Percentiles rank a stretch among this genome's conserved stretches.
Evolutionary conservation across 2,329 filamentous ascomycete genomes (phyloP).

Genomic region (Fusarium metavorans): DNA sequence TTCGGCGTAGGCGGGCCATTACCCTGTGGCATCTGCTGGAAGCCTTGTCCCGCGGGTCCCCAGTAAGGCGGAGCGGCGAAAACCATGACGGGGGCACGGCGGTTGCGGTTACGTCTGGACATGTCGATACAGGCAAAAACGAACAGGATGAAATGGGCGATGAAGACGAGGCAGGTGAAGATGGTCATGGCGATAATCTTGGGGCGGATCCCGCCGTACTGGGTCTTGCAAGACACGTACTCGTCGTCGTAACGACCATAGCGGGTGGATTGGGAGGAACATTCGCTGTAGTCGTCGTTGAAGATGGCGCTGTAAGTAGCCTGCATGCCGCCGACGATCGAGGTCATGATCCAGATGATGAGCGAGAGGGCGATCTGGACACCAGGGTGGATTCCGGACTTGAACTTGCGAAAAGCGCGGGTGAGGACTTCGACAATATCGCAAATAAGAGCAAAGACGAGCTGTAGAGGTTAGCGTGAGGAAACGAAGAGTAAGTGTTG

Average conservation of each 20-base stretch:
- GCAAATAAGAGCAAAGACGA: slow-evolving; percentile 52
- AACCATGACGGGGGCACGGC: slow-evolving; percentile 41
- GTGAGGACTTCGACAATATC: slow-evolving; percentile 54
- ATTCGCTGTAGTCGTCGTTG: not conserved
- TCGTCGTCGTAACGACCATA: not conserved
- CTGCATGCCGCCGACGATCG: slow-evolving; percentile 43
- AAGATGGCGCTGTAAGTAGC: slow-evolving; percentile 8
- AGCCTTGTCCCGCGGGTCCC: slow-evolving; percentile 46
- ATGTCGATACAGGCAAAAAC: slow-evolving; percentile 56
- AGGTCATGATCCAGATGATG: slow-evolving; percentile 54
- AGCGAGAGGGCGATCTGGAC: slow-evolving; percentile 58
- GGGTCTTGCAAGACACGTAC: not conserved
- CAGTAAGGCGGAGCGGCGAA: slow-evolving; percentile 44
- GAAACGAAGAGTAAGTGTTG: not conserved
- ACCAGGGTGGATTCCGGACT: slow-evolving; percentile 56
- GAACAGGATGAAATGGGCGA: slow-evolving; percentile 55
- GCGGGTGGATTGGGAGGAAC: slow-evolving; percentile 5
- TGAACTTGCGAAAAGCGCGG: slow-evolving; percentile 48
- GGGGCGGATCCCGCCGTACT: slow-evolving; percentile 8
- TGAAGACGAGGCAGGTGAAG: slow-evolving; percentile 42
- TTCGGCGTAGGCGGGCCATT: slow-evolving; percentile 21
- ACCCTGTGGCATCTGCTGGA: slow-evolving; percentile 45
- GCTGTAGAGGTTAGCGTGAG: slow-evolving; percentile 43
- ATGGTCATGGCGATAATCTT: slow-evolving; percentile 37
- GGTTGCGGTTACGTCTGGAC: slow-evolving; percentile 44